Percentiles rank a stretch among this genome's conserved stretches.
These are phyloP conservation scores for Triglochin maritima DNA, from an alignment of 106 monocot species.

Conservation along the genomic window DNA sequence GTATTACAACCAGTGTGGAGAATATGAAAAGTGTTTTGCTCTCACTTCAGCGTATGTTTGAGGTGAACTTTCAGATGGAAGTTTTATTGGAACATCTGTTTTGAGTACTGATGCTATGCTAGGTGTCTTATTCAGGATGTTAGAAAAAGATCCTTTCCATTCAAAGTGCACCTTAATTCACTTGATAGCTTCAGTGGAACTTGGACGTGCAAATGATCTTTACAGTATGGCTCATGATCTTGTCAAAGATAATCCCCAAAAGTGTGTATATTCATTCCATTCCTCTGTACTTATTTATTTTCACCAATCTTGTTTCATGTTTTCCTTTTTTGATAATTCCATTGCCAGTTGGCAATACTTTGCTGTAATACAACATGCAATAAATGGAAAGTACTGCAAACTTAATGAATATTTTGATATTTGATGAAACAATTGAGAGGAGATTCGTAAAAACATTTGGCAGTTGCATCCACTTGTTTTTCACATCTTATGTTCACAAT, in stretches of 20 bases:
- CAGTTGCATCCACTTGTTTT: no score
- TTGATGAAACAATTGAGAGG: no score
- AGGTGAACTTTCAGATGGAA: not conserved
- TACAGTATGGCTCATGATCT: slow-evolving; percentile 80
- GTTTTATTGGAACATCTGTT: not conserved
- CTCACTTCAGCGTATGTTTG: slow-evolving; percentile 80
- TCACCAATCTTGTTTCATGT: not conserved
- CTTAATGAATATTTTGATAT: no score
- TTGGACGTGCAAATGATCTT: slow-evolving; percentile 88
- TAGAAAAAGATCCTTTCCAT: slow-evolving; percentile 89
- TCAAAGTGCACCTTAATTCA: slow-evolving; percentile 80
- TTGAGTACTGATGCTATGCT: not conserved
- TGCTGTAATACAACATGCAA: no score
- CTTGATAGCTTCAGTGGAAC: slow-evolving; percentile 80
- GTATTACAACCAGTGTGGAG: slow-evolving; percentile 87
- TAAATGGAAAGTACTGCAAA: no score
- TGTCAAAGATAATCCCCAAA: slow-evolving; percentile 93
- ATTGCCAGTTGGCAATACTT: no score
- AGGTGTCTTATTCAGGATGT: slow-evolving; percentile 37
- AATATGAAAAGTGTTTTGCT: slow-evolving; percentile 91
- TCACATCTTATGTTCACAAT: no score
- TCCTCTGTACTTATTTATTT: not conserved
- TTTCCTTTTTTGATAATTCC: no score
- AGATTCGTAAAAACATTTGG: no score
- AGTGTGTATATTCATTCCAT: slow-evolving; percentile 35